Conservation (phyloP, 805 yeast species). For the Teunomyces aglyptinius region DNA sequence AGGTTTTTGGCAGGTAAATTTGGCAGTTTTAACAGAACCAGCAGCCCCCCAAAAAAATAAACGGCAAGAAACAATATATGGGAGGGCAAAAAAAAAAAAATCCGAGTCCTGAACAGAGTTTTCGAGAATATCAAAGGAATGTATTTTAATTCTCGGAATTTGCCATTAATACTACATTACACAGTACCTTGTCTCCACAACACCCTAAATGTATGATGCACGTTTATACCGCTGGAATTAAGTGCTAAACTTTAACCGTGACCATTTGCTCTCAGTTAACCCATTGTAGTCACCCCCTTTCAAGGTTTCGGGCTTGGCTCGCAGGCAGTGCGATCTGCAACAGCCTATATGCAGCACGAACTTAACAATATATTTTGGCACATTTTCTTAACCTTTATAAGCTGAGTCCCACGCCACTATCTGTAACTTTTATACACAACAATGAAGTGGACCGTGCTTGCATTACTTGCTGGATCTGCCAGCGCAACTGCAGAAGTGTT, state of each 20-base stretch:
- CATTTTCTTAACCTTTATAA: not conserved
- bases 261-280: not conserved
- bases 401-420: not conserved
- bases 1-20: too few species aligned
- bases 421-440: not conserved
- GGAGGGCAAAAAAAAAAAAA: too few species aligned
- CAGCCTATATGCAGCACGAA: not conserved
- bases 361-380: not conserved
- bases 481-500: constrained; percentile 9
- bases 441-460: constrained; percentile 8
- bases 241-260: not conserved
- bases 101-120: too few species aligned
- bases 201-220: too few species aligned
- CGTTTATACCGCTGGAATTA: not conserved
- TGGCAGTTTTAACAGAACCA: too few species aligned
- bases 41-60: too few species aligned
- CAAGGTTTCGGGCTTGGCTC: not conserved
- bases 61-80: too few species aligned
- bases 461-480: constrained; percentile 6
- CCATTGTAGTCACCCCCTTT: not conserved
- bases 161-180: too few species aligned
- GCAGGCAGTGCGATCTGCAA: not conserved
- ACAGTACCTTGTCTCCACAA: too few species aligned
- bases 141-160: too few species aligned
- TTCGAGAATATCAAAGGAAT: too few species aligned